A percentile compares a stretch with the other conserved stretches of the same genome.
These are phyloP conservation scores for Pichia eremophila DNA, from an alignment of 805 yeast species.

Conservation along the genomic window DNA sequence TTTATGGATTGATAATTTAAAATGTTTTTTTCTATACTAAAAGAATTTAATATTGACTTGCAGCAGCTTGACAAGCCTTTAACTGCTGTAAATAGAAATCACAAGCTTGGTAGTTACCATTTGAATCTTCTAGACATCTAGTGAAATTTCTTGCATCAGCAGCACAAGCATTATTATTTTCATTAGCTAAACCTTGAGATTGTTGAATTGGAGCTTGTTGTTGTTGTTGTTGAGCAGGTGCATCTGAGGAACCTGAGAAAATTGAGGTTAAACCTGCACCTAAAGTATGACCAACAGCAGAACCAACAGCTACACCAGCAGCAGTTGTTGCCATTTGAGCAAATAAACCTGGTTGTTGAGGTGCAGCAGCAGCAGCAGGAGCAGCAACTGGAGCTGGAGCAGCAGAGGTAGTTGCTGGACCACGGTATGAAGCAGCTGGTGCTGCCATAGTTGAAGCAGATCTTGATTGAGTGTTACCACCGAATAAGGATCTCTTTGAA, in stretches of 20 bases:
- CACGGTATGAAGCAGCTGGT: conserved; percentile 32
- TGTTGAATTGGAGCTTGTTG: conserved; percentile 26
- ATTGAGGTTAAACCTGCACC: conserved; percentile 90
- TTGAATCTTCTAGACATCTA: conserved; percentile 86
- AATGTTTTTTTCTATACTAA: too few species aligned
- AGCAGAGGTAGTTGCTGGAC: conserved; percentile 11
- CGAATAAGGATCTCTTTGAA: conserved; percentile 15
- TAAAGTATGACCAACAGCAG: conserved; percentile 91
- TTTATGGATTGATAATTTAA: too few species aligned
- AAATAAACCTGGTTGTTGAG: conserved; percentile 74
- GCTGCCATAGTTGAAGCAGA: conserved; percentile 73
- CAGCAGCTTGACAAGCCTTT: conserved; percentile 94
- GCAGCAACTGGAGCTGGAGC: conserved; percentile 34
- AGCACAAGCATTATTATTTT: conserved; percentile 62
- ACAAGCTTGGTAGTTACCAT: conserved; percentile 94
- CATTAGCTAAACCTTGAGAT: conserved; percentile 22
- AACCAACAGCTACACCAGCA: conserved; percentile 99
- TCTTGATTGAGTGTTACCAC: conserved; percentile 39
- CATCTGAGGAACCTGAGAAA: conserved; percentile 66
- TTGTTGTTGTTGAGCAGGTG: conserved; percentile 32
- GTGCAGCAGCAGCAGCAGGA: conserved; percentile 37
- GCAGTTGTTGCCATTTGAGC: conserved; percentile 98
- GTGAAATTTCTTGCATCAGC: conserved; percentile 92
- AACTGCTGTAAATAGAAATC: conserved; percentile 95
- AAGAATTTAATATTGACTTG: conserved; percentile 56